Evolutionary conservation across 176 grass and related monocot genomes (phyloP).

Genomic region (Bonia amplexicaulis): DNA sequence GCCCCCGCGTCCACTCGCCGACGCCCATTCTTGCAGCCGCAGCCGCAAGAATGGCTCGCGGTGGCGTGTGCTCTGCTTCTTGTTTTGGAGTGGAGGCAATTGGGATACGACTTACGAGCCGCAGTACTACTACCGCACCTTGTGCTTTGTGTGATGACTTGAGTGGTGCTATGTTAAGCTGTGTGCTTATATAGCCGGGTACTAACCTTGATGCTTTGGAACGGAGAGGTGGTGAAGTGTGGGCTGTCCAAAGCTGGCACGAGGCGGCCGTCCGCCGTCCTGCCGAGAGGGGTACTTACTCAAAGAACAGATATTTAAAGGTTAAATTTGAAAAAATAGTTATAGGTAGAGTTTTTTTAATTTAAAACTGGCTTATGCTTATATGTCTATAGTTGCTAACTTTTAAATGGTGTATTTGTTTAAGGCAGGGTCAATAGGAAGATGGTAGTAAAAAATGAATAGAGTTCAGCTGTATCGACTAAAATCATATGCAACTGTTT

Average conservation of each 20-base stretch:
- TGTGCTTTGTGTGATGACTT: not conserved
- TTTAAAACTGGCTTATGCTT: too few relatives aligned
- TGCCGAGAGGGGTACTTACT: too few relatives aligned
- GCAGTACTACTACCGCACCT: not conserved
- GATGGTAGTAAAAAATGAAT: too few relatives aligned
- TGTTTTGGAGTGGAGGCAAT: not conserved
- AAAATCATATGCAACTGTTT: too few relatives aligned
- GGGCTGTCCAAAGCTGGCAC: conserved; percentile 36
- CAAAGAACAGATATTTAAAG: too few relatives aligned
- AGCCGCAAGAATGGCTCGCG: conserved; percentile 13
- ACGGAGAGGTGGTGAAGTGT: not conserved
- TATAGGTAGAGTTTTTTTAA: too few relatives aligned
- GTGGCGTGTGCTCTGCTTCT: conserved; percentile 8
- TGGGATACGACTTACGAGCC: not conserved
- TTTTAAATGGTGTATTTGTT: too few relatives aligned
- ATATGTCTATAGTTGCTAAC: too few relatives aligned
- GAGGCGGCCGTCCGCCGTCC: conserved; percentile 4
- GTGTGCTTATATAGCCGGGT: not conserved
- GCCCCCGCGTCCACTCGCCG: conserved; percentile 37
- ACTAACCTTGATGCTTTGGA: conserved; percentile 8
- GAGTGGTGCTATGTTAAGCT: not conserved
- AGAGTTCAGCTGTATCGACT: too few relatives aligned
- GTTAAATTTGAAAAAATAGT: too few relatives aligned
- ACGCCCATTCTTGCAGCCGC: conserved; percentile 17
- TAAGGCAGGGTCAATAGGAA: too few relatives aligned